Base-by-base conservation (phyloP, 257 asterid species). In the Solanum pimpinellifolium region DNA sequence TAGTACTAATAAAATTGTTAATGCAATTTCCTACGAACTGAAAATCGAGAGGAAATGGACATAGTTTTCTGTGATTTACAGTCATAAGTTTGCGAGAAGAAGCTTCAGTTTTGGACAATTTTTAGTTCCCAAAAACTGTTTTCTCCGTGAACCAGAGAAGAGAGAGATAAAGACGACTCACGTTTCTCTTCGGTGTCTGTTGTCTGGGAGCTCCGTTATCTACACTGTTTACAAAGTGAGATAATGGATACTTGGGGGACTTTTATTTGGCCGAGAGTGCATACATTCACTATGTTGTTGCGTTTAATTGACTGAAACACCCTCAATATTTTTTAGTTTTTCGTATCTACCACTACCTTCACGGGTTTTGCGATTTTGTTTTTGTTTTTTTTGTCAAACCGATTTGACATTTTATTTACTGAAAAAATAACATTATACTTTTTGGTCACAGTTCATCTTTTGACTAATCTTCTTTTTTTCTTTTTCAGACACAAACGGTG, bases 121-220 rank as follows among this genome's bases (percentile, higher is more conserved):
- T 12, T 74, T 37, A 74, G 82, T 74, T 74, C 49, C 27, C 82
- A 65, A 15, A n/a, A 47, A 49, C 33, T 77, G 60, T n/a, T 85
- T 85, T 20, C 76, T 42, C 86, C 85, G 46, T 72, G 80, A 72
- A 72, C 59, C 56, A 76, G 80, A 84, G 86, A 83, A 31, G 41
- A 29, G 60, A 27, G 60, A 78, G 84, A 78, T 27, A 27, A 46
- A 73, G 66, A 66, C 66, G n/a, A 72, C 44, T 25, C 66, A 74
- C 90, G 76, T 29, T 62, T 86, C 85, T 92, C 89, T 85, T 83
- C 94, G 93, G 93, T 92, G 91, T 60, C 27, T 42, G n/a, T 89
- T 91, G 92, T 93, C 92, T 88, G 88, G 90, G 25, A 29, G 83
- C 75, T 75, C 89, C 83, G 91, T 86, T 85, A 88, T 89, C 90